Conservation (phyloP, 2,329 filamentous ascomycete genomes). For the Nothomitra cinnamomea region DNA sequence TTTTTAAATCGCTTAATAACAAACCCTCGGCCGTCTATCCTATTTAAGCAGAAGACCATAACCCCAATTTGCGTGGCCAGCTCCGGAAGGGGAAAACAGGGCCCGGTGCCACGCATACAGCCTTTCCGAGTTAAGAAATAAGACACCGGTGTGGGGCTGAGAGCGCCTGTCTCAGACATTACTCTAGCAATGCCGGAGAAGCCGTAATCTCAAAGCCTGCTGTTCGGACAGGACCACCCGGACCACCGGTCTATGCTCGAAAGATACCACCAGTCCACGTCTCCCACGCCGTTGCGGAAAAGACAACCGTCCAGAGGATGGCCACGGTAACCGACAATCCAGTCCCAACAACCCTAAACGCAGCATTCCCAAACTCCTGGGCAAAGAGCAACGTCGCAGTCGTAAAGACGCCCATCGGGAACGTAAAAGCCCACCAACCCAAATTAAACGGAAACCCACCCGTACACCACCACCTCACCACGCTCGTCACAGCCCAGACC, state of each 20-base stretch:
- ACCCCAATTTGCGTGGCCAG: no score
- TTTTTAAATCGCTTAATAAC: no score
- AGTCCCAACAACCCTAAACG: slow-evolving; percentile 36
- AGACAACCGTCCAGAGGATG: slow-evolving; percentile 38
- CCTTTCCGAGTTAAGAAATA: no score
- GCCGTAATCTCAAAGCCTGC: no score
- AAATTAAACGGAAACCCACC: slow-evolving; percentile 40
- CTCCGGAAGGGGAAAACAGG: no score
- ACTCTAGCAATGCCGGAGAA: no score
- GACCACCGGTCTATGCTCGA: slow-evolving; percentile 1
- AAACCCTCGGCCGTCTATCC: no score
- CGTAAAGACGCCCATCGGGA: slow-evolving; percentile 40
- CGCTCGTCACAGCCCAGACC: slow-evolving; percentile 33
- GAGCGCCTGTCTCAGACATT: no score
- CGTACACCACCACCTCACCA: slow-evolving; percentile 17
- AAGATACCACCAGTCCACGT: slow-evolving; percentile 33
- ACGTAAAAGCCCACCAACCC: slow-evolving; percentile 45
- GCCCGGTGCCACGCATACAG: no score
- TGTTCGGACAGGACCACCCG: no score
- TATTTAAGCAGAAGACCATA: no score
- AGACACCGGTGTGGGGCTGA: no score
- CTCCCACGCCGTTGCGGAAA: slow-evolving; percentile 29
- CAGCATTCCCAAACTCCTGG: slow-evolving; percentile 33
- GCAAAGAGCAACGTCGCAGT: slow-evolving; percentile 30
- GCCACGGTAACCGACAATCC: slow-evolving; percentile 26